phyloP scores from a whole-genome alignment of 2,329 filamentous ascomycete species.

The Hypoxylon sp. region DNA sequence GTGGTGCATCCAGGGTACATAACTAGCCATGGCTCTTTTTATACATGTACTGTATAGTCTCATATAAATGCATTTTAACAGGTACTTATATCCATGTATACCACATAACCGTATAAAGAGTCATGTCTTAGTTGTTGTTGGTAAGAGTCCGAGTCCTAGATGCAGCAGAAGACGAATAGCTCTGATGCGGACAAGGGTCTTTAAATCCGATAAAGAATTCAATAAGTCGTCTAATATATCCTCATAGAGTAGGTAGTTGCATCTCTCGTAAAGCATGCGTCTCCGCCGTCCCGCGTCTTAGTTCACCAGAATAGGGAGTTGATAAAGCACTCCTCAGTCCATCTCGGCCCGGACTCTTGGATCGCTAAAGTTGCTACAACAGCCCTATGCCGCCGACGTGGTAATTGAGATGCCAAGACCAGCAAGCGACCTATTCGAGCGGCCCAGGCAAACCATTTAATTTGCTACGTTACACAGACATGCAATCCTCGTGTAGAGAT shows the following conservation, averaged over 20 bases:
- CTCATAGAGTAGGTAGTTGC: not conserved
- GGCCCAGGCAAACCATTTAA: constrained; percentile 24
- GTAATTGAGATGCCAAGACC: constrained; percentile 33
- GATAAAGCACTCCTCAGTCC: not conserved
- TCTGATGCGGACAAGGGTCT: not conserved
- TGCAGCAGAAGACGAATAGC: not conserved
- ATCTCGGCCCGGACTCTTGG: constrained; percentile 20
- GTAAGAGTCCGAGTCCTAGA: no score
- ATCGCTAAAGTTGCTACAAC: constrained; percentile 6
- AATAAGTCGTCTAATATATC: not conserved
- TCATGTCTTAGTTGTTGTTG: not conserved
- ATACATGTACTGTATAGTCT: no score
- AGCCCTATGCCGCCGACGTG: constrained; percentile 24
- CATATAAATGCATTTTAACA: no score
- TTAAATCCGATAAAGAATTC: not conserved
- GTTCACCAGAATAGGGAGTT: constrained; percentile 21
- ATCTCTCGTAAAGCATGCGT: constrained; percentile 6
- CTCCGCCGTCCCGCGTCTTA: not conserved
- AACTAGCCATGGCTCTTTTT: no score
- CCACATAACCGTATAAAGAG: no score
- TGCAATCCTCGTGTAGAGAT: constrained; percentile 17
- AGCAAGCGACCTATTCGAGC: constrained; percentile 17
- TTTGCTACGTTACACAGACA: constrained; percentile 33
- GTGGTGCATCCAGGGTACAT: not conserved
- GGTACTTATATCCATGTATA: no score